Evolutionary conservation across 2,329 filamentous ascomycete genomes (phyloP).

Genomic region (Fusarium staphyleae): DNA sequence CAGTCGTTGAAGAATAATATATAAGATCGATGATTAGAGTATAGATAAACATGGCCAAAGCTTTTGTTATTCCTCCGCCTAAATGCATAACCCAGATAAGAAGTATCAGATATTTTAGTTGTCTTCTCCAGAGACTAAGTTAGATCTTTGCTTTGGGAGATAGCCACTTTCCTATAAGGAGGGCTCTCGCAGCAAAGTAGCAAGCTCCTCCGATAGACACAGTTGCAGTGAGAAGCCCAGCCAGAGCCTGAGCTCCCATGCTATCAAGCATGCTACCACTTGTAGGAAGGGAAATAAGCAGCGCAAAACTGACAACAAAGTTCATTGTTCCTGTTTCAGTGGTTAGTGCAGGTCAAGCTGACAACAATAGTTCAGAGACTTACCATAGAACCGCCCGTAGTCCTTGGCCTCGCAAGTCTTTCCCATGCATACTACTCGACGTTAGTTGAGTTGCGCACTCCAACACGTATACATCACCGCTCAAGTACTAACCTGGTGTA

Average conservation of each 20-base stretch:
- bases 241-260: slow-evolving; percentile 52
- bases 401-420: slow-evolving; percentile 55
- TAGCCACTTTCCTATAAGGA: slow-evolving; percentile 38
- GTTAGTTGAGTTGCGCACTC: slow-evolving; percentile 11
- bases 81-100: neutral
- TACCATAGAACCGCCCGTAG: slow-evolving; percentile 53
- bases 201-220: slow-evolving; percentile 48
- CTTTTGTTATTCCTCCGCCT: neutral
- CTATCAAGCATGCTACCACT: slow-evolving; percentile 55
- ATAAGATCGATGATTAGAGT: too few relatives aligned
- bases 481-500: slow-evolving; percentile 38
- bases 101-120: neutral
- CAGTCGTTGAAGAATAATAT: too few relatives aligned
- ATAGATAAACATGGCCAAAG: neutral
- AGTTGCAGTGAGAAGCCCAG: slow-evolving; percentile 55
- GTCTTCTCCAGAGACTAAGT: neutral
- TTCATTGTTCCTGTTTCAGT: slow-evolving; percentile 52
- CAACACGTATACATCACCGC: too few relatives aligned
- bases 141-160: slow-evolving; percentile 29
- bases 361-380: neutral
- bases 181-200: slow-evolving; percentile 41
- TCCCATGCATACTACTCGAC: slow-evolving; percentile 50
- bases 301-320: slow-evolving; percentile 53
- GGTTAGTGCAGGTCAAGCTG: slow-evolving; percentile 3
- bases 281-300: slow-evolving; percentile 54